phyloP scores from a whole-genome alignment of 352 stramenopile species.

The Blastocystis sp. region DNA sequence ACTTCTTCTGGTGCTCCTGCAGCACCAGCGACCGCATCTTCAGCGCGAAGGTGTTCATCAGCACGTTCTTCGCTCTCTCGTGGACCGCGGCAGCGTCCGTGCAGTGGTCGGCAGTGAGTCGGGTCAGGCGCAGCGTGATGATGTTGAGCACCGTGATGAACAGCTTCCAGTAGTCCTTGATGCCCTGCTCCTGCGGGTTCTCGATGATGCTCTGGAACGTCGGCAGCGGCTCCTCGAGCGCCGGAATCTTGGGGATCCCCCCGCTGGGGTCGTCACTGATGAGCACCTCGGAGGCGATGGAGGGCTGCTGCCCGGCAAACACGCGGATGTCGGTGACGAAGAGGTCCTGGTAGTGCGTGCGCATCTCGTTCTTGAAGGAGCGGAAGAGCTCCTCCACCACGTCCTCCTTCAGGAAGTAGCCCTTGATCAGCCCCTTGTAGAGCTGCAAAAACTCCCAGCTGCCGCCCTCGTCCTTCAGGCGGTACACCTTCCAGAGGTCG shows the following conservation, averaged over 20 bases:
- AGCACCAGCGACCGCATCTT: constrained; percentile 12
- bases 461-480: constrained; percentile 14
- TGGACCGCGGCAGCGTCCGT: neutral
- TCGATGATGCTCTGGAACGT: constrained; percentile 9
- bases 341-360: neutral
- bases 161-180: constrained; percentile 51
- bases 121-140: neutral
- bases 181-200: constrained; percentile 30
- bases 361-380: constrained; percentile 19
- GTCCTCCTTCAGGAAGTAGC: constrained; percentile 42
- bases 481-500: constrained; percentile 22
- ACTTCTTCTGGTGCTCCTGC: constrained; percentile 10
- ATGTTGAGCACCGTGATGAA: constrained; percentile 10
- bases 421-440: constrained; percentile 20
- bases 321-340: neutral
- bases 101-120: neutral
- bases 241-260: neutral
- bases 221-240: neutral
- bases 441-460: constrained; percentile 12
- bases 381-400: constrained; percentile 53
- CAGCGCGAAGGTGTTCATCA: constrained; percentile 29
- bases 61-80: constrained; percentile 7
- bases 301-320: neutral
- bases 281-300: constrained; percentile 5
- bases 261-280: neutral